These are phyloP conservation scores for Deuterostichococcus epilithicus DNA, from an alignment of 139 green algal genomes.

Conservation along the genomic window DNA sequence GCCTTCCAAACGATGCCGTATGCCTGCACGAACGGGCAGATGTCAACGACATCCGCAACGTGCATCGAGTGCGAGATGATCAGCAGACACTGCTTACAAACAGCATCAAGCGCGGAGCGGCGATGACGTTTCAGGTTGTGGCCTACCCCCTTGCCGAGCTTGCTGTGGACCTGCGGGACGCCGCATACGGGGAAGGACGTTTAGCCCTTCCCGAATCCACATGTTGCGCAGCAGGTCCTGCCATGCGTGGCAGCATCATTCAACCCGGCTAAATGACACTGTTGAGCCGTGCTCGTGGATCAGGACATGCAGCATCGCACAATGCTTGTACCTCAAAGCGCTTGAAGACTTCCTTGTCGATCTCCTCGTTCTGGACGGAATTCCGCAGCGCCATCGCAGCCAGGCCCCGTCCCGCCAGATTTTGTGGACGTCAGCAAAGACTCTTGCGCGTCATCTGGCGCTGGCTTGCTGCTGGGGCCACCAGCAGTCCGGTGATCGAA, in stretches of 20 bases:
- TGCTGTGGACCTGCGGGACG: conserved; percentile 45
- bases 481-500: too few species aligned
- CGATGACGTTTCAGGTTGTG: neutral
- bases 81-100: neutral
- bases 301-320: too few species aligned
- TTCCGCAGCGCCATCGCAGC: neutral
- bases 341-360: conserved; percentile 88
- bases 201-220: too few species aligned
- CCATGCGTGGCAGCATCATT: too few species aligned
- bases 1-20: conserved; percentile 98
- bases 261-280: too few species aligned
- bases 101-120: neutral
- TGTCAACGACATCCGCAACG: neutral
- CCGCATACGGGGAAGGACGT: too few species aligned
- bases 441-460: too few species aligned
- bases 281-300: too few species aligned
- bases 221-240: too few species aligned
- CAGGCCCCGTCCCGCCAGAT: too few species aligned
- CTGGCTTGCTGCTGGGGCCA: too few species aligned
- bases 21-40: conserved; percentile 58
- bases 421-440: too few species aligned
- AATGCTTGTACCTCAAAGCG: conserved; percentile 98
- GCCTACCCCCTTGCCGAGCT: conserved; percentile 86
- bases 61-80: neutral
- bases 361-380: conserved; percentile 72